Percentiles rank a stretch among this genome's conserved stretches.
phyloP scores from a whole-genome alignment of 768 basidiomycete species.

The Pleurotus tuoliensis region DNA sequence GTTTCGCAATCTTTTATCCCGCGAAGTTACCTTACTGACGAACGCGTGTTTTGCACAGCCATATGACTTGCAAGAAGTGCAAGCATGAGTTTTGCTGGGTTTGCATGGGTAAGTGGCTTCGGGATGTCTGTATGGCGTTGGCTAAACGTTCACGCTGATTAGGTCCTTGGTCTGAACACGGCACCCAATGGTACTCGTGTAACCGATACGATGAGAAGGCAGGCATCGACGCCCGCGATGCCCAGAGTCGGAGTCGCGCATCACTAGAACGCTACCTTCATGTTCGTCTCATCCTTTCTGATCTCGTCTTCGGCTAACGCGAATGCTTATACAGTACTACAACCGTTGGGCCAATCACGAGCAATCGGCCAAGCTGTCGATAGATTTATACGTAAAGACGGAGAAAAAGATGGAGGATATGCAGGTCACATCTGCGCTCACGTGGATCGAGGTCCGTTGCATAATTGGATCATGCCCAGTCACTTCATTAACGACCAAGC shows the following conservation, averaged over 20 bases:
- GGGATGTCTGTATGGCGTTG: conserved; percentile 10
- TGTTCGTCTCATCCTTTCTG: conserved; percentile 42
- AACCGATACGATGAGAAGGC: conserved; percentile 95
- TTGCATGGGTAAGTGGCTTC: conserved; percentile 75
- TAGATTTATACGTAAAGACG: conserved; percentile 89
- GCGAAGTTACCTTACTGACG: background rate
- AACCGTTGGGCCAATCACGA: conserved; percentile 99
- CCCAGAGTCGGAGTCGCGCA: conserved; percentile 85
- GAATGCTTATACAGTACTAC: conserved; percentile 70
- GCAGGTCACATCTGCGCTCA: conserved; percentile 87
- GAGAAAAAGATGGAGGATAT: conserved; percentile 99
- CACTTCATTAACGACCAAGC: no score
- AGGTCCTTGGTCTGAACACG: conserved; percentile 97
- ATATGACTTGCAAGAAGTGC: conserved; percentile 99
- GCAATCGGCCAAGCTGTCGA: conserved; percentile 94
- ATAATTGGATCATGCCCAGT: no score
- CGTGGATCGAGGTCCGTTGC: conserved; percentile 85
- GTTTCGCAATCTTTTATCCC: conserved; percentile 6
- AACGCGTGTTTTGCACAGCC: conserved; percentile 45
- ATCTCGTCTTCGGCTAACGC: background rate
- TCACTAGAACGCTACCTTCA: conserved; percentile 95
- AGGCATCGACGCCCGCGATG: conserved; percentile 84
- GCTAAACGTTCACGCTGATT: conserved; percentile 9
- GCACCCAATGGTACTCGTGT: conserved; percentile 97
- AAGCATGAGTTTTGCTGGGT: conserved; percentile 99